Evolutionary conservation across 768 basidiomycete genomes (phyloP).

Genomic region (Xanthoconium purpureum): DNA sequence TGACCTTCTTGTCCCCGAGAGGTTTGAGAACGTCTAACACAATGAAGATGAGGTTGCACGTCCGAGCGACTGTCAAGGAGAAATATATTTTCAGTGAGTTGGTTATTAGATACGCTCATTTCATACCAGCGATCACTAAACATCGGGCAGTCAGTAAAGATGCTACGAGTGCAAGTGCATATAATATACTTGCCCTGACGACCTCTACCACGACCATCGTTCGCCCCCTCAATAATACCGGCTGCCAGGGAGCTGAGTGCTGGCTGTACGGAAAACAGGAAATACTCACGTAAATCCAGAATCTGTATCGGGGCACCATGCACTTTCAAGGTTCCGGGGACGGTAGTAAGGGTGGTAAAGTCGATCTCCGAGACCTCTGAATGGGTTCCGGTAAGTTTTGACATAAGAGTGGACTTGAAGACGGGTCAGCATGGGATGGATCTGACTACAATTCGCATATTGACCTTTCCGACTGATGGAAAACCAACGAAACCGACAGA

Average conservation of each 20-base stretch:
- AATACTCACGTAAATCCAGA: conserved; percentile 76
- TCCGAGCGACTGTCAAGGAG: conserved; percentile 74
- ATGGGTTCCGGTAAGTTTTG: conserved; percentile 93
- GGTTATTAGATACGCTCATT: conserved; percentile 2
- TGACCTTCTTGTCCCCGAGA: conserved; percentile 89
- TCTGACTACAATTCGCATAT: conserved; percentile 7
- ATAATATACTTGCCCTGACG: conserved; percentile 66
- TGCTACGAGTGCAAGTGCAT: conserved; percentile 13
- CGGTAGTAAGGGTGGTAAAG: conserved; percentile 94
- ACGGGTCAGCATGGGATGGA: background rate
- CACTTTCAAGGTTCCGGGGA: conserved; percentile 90
- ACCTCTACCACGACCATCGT: conserved; percentile 94
- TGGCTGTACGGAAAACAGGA: background rate
- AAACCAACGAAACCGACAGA: conserved; percentile 92
- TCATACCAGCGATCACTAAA: conserved; percentile 73
- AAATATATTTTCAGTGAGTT: conserved; percentile 1
- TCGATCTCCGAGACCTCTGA: conserved; percentile 96
- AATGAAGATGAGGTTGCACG: conserved; percentile 98
- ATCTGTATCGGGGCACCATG: conserved; percentile 97
- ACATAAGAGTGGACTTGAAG: conserved; percentile 85
- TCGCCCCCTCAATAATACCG: conserved; percentile 98
- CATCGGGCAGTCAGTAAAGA: conserved; percentile 8
- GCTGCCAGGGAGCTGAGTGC: conserved; percentile 43
- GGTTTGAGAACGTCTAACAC: conserved; percentile 98
- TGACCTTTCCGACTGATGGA: conserved; percentile 92